phyloP scores from a whole-genome alignment of 2,329 filamentous ascomycete genomes.

The Elsinoe fawcettii region DNA sequence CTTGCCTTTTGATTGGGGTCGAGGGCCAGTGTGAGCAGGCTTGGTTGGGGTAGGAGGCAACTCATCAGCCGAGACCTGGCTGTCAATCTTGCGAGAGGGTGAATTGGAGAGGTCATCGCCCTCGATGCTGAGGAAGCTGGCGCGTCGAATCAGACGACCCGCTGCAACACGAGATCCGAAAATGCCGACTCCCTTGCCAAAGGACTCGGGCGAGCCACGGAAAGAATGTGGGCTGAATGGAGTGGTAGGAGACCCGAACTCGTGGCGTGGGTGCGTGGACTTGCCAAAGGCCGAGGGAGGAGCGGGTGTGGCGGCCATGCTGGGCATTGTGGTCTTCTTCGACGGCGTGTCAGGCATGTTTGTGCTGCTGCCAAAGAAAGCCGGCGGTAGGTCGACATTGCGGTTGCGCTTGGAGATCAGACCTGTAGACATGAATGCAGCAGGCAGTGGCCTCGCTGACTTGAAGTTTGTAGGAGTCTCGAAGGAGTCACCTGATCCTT shows the following conservation, averaged over 20 bases:
- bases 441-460: slow-evolving; percentile 64
- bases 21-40: slow-evolving; percentile 39
- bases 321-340: slow-evolving; percentile 76
- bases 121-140: slow-evolving; percentile 74
- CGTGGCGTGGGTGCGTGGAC: slow-evolving; percentile 57
- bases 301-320: slow-evolving; percentile 48
- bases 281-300: slow-evolving; percentile 50
- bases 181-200: slow-evolving; percentile 55
- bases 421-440: slow-evolving; percentile 89
- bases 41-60: slow-evolving; percentile 94
- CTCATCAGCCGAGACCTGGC: slow-evolving; percentile 58
- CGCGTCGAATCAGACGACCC: slow-evolving; percentile 45
- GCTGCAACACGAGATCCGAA: slow-evolving; percentile 51
- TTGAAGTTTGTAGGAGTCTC: slow-evolving; percentile 73
- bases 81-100: slow-evolving; percentile 47
- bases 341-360: slow-evolving; percentile 91
- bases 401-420: slow-evolving; percentile 92
- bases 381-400: slow-evolving; percentile 56
- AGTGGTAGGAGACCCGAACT: slow-evolving; percentile 72
- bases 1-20: slow-evolving; percentile 42
- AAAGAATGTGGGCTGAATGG: slow-evolving; percentile 63
- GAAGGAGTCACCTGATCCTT: slow-evolving; percentile 45
- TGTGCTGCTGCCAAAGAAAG: slow-evolving; percentile 47
- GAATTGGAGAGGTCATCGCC: slow-evolving; percentile 62
- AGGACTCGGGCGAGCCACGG: slow-evolving; percentile 58